Evolutionary conservation across 2,329 filamentous ascomycete genomes (phyloP).

Genomic region (Talaromyces islandicus): DNA sequence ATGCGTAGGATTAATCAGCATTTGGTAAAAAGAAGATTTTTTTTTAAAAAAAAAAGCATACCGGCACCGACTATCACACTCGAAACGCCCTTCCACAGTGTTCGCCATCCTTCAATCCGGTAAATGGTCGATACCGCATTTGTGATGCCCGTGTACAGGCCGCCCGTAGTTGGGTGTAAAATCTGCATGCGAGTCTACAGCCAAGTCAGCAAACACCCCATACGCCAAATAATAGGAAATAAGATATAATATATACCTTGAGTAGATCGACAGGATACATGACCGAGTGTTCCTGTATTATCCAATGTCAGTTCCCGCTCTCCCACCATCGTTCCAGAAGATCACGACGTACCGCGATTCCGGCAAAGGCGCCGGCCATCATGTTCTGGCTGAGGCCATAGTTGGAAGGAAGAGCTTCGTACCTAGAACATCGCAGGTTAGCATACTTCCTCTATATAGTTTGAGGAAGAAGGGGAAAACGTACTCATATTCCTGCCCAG

Average conservation of each 20-base stretch:
- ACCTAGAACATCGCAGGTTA: constrained; percentile 45
- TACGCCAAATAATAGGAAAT: background rate
- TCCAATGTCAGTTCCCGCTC: constrained; percentile 12
- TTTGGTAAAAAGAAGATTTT: background rate
- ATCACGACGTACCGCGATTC: constrained; percentile 68
- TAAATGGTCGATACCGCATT: constrained; percentile 92
- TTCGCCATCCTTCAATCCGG: constrained; percentile 78
- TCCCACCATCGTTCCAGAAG: background rate
- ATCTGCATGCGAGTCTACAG: constrained; percentile 94
- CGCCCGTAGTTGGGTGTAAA: constrained; percentile 72
- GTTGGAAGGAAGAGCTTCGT: constrained; percentile 90
- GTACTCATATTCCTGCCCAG: constrained; percentile 43
- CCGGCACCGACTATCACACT: constrained; percentile 94
- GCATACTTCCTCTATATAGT: background rate
- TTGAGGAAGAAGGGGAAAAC: constrained; percentile 17
- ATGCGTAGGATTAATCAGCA: constrained; percentile 20
- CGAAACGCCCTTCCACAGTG: constrained; percentile 92
- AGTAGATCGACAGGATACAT: constrained; percentile 99
- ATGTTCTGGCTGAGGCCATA: constrained; percentile 94
- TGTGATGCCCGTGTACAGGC: constrained; percentile 82
- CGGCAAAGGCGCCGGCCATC: constrained; percentile 91
- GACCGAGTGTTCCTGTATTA: constrained; percentile 80
- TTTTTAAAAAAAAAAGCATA: constrained; percentile 43
- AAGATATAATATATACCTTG: constrained; percentile 61
- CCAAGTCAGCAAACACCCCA: background rate